Conservation (phyloP, 345 rosid genomes). For the Physaria fendleri region DNA sequence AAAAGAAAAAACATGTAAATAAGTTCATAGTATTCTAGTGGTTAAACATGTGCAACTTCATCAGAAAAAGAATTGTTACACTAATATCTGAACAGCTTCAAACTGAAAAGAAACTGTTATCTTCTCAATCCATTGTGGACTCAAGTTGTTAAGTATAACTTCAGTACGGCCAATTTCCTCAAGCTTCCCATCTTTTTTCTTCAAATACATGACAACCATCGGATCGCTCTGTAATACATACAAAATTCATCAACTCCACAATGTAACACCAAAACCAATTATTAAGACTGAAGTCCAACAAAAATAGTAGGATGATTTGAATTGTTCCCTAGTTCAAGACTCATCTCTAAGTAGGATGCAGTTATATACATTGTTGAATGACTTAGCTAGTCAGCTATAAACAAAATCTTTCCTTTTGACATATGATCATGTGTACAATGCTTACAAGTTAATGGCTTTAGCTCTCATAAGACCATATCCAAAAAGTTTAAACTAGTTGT, state of each 20-base stretch:
- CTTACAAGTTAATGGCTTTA: no score
- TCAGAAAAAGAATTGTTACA: conserved; percentile 28
- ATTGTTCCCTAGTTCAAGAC: no score
- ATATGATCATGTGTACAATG: no score
- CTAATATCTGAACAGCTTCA: conserved; percentile 65
- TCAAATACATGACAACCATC: conserved; percentile 55
- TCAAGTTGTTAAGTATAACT: conserved; percentile 58
- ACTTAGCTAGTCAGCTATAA: no score
- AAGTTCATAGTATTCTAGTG: neutral
- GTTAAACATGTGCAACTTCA: neutral
- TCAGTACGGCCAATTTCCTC: conserved; percentile 90
- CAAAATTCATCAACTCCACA: neutral
- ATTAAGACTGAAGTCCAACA: neutral
- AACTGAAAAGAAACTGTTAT: conserved; percentile 61
- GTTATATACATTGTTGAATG: no score
- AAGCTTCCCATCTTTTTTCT: conserved; percentile 52
- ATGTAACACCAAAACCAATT: conserved; percentile 1
- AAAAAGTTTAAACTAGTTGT: no score
- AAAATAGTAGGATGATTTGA: no score
- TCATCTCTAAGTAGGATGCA: no score
- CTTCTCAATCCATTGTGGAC: conserved; percentile 79
- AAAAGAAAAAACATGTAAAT: conserved; percentile 1
- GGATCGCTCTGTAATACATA: conserved; percentile 69
- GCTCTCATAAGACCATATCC: no score
- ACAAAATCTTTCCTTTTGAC: no score